Evolutionary conservation across 345 rosid species (phyloP).

Genomic region (sweet orange (Citrus sinensis)): DVS_A1.0 CM039167.1:4970001-4970500

Average conservation of each 20-base stretch:
- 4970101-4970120: conserved; percentile 95
- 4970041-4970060: neutral
- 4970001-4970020: neutral
- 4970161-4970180: conserved; percentile 98
- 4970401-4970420: too few species aligned
- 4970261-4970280: conserved; percentile 94
- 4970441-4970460: neutral
- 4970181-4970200: conserved; percentile 96
- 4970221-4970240: conserved; percentile 85
- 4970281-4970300: conserved; percentile 48
- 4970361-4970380: neutral
- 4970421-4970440: neutral
- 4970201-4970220: conserved; percentile 87
- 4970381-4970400: neutral
- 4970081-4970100: neutral
- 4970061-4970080: neutral
- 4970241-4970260: conserved; percentile 92
- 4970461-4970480: neutral
- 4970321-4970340: neutral
- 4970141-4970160: conserved; percentile 87
- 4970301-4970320: neutral
- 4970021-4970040: neutral
- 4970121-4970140: conserved; percentile 99
- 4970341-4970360: neutral
- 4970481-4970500: neutral